Evolutionary conservation across 2,329 filamentous ascomycete genomes (phyloP), one percentile per base, ranked within the genome.

Genomic region (Epichloe scottii): DNA sequence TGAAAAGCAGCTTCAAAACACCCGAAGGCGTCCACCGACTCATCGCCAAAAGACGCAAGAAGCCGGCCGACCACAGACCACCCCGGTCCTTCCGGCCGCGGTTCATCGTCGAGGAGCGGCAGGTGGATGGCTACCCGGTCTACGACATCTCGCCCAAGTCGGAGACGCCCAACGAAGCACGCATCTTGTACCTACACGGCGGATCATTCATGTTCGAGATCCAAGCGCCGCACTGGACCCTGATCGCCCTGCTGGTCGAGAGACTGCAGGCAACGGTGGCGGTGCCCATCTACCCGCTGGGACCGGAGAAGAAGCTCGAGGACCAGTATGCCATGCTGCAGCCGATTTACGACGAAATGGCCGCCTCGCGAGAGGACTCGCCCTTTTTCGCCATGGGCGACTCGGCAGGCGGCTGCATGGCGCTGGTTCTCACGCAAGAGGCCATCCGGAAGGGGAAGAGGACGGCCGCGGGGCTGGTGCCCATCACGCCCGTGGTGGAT

Each of bases 231-330:
- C 64, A 66, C n/a, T 66, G 64, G 64, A 48, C 52, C 38, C 40
- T 65, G 19, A 56, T 60, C 34, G 58, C 58, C 5, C 49, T 54
- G 42, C 55, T 65, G 34, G 62, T 62, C 1, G 55, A 62, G 50
- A 59, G 61, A 2, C 54, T 66, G 34, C 58, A 63, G 55, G 64
- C 64, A 43, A 55, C 60, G 12, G 54, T 65, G 40, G 63, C 62
- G 2, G 59, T 66, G 34, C 62, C 63, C 17, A 57, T 66, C 39
- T 65, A 65, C 42, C 64, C 64, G 7, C 56, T 66, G 30, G 63
- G 59, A 0, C 64, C 64, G 4, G 64, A 66, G 48, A 59, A 58
- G 41, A 56, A 55, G 19, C 55, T 66, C n/a, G 51, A 58, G 53
- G 59, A 60, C 37, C 63, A 65, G 56, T 66, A 64, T 39, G 63